phyloP scores from a whole-genome alignment of 805 yeast genomes.

The Metschnikowia shivogae region DNA sequence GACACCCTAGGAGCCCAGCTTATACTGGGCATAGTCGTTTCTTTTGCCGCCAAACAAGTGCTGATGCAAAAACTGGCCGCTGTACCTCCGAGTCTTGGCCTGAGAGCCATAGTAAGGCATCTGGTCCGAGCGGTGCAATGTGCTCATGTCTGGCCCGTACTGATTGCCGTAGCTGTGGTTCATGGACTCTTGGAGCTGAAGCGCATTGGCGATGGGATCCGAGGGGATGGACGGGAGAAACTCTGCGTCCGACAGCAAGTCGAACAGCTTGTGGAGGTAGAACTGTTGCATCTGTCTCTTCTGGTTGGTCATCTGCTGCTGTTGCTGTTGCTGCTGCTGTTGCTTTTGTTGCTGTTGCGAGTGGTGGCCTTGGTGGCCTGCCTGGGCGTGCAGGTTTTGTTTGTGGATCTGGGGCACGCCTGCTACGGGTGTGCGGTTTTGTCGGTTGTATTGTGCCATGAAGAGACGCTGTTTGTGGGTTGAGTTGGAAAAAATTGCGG shows the following conservation, averaged over 20 bases:
- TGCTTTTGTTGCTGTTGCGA: slow-evolving; percentile 8
- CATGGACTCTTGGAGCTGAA: slow-evolving; percentile 16
- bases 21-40: slow-evolving; percentile 18
- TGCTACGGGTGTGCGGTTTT: slow-evolving; percentile 1
- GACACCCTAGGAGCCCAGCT: slow-evolving; percentile 7
- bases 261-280: slow-evolving; percentile 65
- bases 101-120: slow-evolving; percentile 12
- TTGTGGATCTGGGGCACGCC: background rate
- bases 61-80: slow-evolving; percentile 18
- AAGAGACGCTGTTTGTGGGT: slow-evolving; percentile 1
- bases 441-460: slow-evolving; percentile 12
- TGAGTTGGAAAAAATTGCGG: slow-evolving; percentile 18
- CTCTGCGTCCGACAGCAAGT: slow-evolving; percentile 65
- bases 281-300: slow-evolving; percentile 27
- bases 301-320: slow-evolving; percentile 27
- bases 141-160: slow-evolving; percentile 5
- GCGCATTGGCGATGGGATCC: slow-evolving; percentile 15
- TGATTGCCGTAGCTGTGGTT: slow-evolving; percentile 4
- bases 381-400: background rate
- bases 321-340: slow-evolving; percentile 11
- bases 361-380: too few species aligned
- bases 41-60: slow-evolving; percentile 18
- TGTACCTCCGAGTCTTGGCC: slow-evolving; percentile 14
- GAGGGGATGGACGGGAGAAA: slow-evolving; percentile 38
- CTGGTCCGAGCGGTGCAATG: slow-evolving; percentile 13